Evolutionary conservation across 2,329 filamentous ascomycete genomes (phyloP).

Genomic region (Dactylella cylindrospora): DNA sequence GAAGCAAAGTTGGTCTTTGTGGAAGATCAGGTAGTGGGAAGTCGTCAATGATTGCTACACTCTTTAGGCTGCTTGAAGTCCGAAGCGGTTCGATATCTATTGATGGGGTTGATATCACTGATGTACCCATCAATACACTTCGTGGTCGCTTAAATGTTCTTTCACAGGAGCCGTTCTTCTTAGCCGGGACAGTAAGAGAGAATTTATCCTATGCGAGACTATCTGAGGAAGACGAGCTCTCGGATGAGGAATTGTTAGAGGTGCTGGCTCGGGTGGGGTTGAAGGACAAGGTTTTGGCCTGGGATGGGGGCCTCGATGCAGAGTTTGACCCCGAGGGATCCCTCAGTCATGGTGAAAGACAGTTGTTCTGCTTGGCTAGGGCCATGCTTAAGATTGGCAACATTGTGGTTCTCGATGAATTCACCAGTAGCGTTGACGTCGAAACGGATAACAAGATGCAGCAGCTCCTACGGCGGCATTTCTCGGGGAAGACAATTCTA

Average conservation of each 20-base stretch:
- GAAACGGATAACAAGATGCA: conserved; percentile 42
- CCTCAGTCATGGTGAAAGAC: conserved; percentile 28
- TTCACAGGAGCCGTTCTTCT: conserved; percentile 42
- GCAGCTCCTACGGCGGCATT: conserved; percentile 20
- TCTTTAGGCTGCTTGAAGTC: conserved; percentile 34
- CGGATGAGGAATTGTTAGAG: conserved; percentile 13
- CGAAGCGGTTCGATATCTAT: conserved; percentile 29
- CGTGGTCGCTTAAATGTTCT: conserved; percentile 39
- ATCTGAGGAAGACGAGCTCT: conserved; percentile 14
- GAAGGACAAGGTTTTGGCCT: conserved; percentile 23
- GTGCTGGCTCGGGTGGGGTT: conserved; percentile 26
- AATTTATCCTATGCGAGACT: conserved; percentile 28
- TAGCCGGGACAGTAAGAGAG: conserved; percentile 30
- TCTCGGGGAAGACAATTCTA: conserved; percentile 23
- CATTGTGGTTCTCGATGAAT: conserved; percentile 37
- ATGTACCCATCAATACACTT: conserved; percentile 18
- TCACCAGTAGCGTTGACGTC: conserved; percentile 37
- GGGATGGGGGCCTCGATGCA: conserved; percentile 14
- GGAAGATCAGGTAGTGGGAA: conserved; percentile 44
- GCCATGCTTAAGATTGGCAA: conserved; percentile 6
- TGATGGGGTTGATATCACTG: conserved; percentile 35
- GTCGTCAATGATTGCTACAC: conserved; percentile 34
- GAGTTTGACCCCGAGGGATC: conserved; percentile 34
- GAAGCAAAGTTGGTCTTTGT: conserved; percentile 35
- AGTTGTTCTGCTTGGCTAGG: not conserved